These are phyloP conservation scores for Hordeum pubiflorum DNA, from an alignment of 202 grass and related monocot genomes.

Conservation along the genomic window DNA sequence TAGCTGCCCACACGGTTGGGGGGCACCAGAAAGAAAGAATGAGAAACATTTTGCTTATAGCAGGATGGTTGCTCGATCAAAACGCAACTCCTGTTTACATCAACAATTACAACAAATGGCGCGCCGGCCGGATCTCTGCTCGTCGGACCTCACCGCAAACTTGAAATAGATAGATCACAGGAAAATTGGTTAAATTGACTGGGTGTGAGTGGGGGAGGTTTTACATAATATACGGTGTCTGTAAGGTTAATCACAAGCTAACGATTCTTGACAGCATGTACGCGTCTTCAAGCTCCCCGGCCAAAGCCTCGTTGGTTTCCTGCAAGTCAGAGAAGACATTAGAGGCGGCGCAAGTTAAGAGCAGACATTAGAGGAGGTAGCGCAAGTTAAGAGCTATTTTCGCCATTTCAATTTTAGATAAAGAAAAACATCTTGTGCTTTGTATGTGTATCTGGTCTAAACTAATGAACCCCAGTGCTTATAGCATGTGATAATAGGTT, in stretches of 20 bases:
- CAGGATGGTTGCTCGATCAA: slow-evolving; percentile 38
- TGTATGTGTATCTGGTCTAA: background rate
- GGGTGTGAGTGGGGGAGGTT: slow-evolving; percentile 4
- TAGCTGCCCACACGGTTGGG: background rate
- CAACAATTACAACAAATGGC: slow-evolving; percentile 35
- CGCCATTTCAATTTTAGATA: background rate
- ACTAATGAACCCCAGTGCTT: too few relatives aligned
- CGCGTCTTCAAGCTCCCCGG: slow-evolving; percentile 61
- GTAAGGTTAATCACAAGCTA: slow-evolving; percentile 56
- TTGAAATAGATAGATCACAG: slow-evolving; percentile 31
- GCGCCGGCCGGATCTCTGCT: slow-evolving; percentile 13
- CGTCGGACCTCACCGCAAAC: slow-evolving; percentile 11
- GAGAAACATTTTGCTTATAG: slow-evolving; percentile 4
- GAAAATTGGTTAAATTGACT: slow-evolving; percentile 21
- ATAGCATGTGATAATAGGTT: background rate
- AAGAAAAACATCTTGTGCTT: background rate
- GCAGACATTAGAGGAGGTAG: too few relatives aligned
- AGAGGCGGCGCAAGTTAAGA: background rate
- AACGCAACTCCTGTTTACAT: slow-evolving; percentile 54
- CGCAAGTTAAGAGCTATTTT: background rate
- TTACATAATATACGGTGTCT: slow-evolving; percentile 47
- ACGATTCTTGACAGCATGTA: slow-evolving; percentile 59
- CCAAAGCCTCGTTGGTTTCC: slow-evolving; percentile 48
- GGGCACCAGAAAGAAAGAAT: slow-evolving; percentile 2
- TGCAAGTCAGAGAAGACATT: slow-evolving; percentile 10